Evolutionary conservation across 345 rosid genomes (phyloP).

Genomic region (Barbarea vulgaris): DNA sequence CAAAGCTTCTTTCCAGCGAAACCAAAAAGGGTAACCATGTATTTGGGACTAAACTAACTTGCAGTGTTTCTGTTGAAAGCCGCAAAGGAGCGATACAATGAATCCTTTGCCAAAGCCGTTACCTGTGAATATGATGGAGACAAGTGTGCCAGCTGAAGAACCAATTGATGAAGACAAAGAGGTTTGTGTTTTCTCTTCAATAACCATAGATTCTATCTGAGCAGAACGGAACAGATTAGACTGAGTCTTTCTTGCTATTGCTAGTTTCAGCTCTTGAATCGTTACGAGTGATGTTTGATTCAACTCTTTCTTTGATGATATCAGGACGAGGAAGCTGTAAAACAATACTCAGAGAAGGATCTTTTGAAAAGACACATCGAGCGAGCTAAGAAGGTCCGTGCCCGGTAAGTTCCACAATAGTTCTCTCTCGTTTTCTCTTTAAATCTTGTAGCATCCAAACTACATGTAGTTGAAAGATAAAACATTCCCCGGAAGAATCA

Average conservation of each 20-base stretch:
- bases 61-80: conserved; percentile 48
- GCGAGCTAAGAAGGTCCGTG: conserved; percentile 77
- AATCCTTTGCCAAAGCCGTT: conserved; percentile 78
- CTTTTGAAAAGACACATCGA: conserved; percentile 67
- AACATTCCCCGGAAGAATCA: not conserved
- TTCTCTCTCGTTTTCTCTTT: not conserved
- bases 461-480: not conserved
- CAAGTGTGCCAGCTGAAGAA: conserved; percentile 44
- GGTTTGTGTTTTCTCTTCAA: conserved; percentile 45
- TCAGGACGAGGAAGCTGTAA: conserved; percentile 63
- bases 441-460: conserved; percentile 4
- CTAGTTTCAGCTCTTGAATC: conserved; percentile 4
- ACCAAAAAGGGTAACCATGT: not conserved
- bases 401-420: conserved; percentile 50
- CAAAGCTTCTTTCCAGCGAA: not conserved
- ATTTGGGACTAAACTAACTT: conserved; percentile 26
- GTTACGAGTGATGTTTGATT: conserved; percentile 8
- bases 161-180: conserved; percentile 49
- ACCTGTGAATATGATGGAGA: conserved; percentile 51
- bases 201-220: conserved; percentile 5
- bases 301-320: conserved; percentile 23
- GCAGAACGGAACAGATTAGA: not conserved
- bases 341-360: conserved; percentile 60
- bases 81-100: conserved; percentile 51
- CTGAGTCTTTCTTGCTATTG: not conserved